Evolutionary conservation across 495 filamentous ascomycete genomes (phyloP).

Genomic region (Daldinia decipiens): DNA sequence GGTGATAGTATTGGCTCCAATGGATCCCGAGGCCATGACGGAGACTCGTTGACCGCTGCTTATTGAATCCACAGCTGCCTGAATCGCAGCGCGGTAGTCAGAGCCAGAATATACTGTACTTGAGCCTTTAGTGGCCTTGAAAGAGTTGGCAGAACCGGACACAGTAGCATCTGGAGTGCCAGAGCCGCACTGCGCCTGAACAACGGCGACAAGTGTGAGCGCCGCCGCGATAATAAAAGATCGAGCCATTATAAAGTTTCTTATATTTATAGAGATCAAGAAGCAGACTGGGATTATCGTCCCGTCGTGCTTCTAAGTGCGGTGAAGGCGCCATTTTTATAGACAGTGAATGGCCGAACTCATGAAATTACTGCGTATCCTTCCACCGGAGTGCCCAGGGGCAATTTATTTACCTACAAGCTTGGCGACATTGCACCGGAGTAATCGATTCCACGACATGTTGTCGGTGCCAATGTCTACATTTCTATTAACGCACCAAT

Average conservation of each 20-base stretch:
- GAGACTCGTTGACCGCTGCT: constrained; percentile 66
- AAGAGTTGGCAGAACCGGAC: constrained; percentile 52
- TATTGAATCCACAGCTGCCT: constrained; percentile 58
- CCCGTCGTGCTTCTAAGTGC: not conserved
- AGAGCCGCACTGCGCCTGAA: constrained; percentile 53
- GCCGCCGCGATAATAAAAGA: constrained; percentile 38
- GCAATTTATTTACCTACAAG: constrained; percentile 11
- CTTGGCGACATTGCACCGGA: constrained; percentile 30
- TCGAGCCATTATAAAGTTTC: constrained; percentile 18
- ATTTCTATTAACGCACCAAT: constrained; percentile 20
- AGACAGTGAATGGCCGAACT: not conserved
- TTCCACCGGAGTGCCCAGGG: constrained; percentile 10
- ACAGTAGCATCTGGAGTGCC: constrained; percentile 54
- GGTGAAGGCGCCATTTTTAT: constrained; percentile 5
- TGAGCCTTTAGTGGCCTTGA: constrained; percentile 48
- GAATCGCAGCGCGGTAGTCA: constrained; percentile 58
- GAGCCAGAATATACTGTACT: constrained; percentile 52
- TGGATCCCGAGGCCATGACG: constrained; percentile 67
- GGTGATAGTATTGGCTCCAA: constrained; percentile 63
- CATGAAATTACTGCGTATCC: not conserved
- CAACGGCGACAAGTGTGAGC: constrained; percentile 46
- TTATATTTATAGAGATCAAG: not conserved
- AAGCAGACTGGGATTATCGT: not conserved
- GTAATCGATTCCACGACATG: constrained; percentile 30
- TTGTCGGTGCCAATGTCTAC: constrained; percentile 15